phyloP scores from a whole-genome alignment of 192 early-diverging fungal species.

The Funneliformis mosseae region DNA sequence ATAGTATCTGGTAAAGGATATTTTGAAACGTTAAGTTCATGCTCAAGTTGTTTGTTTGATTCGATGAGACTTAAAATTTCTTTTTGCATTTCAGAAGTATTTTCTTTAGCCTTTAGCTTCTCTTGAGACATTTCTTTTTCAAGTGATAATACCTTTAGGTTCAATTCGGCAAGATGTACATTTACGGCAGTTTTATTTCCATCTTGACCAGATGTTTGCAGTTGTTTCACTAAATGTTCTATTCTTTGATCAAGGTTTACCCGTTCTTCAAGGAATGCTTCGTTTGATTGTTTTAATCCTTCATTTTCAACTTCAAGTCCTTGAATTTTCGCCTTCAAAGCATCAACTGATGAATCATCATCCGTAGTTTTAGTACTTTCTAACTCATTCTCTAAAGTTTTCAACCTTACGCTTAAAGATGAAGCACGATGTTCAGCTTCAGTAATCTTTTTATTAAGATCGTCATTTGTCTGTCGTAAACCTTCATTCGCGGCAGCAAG shows the following conservation, averaged over 20 bases:
- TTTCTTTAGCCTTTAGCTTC: conserved; percentile 8
- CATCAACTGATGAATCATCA: not conserved
- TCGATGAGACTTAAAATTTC: conserved; percentile 1
- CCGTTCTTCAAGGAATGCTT: not conserved
- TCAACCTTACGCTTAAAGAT: not conserved
- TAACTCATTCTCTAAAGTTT: not conserved
- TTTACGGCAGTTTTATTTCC: conserved; percentile 10
- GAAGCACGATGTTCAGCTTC: not conserved
- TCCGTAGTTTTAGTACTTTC: not conserved
- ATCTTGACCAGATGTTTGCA: not conserved
- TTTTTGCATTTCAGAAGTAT: conserved; percentile 3
- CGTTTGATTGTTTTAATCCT: conserved; percentile 11
- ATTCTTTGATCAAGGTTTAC: conserved; percentile 2
- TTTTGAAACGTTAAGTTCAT: not conserved
- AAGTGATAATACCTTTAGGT: not conserved
- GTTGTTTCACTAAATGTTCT: conserved; percentile 16
- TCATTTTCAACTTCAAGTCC: conserved; percentile 16
- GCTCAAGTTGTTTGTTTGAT: not conserved
- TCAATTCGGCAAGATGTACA: conserved; percentile 16
- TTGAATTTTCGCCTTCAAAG: conserved; percentile 7
- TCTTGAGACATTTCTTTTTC: conserved; percentile 6
- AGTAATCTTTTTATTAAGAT: not conserved
- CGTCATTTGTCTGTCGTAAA: conserved; percentile 19
- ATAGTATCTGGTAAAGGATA: not conserved
- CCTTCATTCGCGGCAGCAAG: conserved; percentile 9